phyloP scores from a whole-genome alignment of 1,139 yeast genomes.

The Eremothecium gossypii region DNA sequence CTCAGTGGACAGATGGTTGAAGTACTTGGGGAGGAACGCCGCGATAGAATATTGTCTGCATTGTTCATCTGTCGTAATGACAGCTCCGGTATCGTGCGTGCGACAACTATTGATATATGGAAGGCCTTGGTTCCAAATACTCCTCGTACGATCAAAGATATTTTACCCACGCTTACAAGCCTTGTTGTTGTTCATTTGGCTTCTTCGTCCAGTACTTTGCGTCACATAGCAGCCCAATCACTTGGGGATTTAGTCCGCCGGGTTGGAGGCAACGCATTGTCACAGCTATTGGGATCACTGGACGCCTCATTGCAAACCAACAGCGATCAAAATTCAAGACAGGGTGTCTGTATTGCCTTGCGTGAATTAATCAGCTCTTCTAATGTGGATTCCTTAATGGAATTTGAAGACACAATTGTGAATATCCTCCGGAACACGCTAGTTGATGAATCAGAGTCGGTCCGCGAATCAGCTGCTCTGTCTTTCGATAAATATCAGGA shows the following conservation, averaged over 20 bases:
- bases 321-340: constrained; percentile 71
- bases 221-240: constrained; percentile 87
- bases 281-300: constrained; percentile 78
- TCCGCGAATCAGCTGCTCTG: constrained; percentile 83
- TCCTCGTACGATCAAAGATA: constrained; percentile 91
- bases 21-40: constrained; percentile 76
- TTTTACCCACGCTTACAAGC: constrained; percentile 72
- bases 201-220: constrained; percentile 64
- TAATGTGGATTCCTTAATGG: constrained; percentile 48
- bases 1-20: constrained; percentile 63
- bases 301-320: constrained; percentile 52
- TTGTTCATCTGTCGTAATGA: constrained; percentile 92
- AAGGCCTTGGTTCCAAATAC: constrained; percentile 93
- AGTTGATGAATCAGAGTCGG: constrained; percentile 61
- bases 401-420: constrained; percentile 63
- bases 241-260: constrained; percentile 93
- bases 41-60: constrained; percentile 76
- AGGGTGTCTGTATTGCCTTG: constrained; percentile 93
- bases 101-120: constrained; percentile 94
- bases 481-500: constrained; percentile 85
- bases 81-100: constrained; percentile 76
- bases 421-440: constrained; percentile 70
- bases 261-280: constrained; percentile 82
- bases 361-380: constrained; percentile 78
- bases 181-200: constrained; percentile 79